Evolutionary conservation across 305 asterid genomes (phyloP).

Genomic region (Fraxinus ornus): DNA sequence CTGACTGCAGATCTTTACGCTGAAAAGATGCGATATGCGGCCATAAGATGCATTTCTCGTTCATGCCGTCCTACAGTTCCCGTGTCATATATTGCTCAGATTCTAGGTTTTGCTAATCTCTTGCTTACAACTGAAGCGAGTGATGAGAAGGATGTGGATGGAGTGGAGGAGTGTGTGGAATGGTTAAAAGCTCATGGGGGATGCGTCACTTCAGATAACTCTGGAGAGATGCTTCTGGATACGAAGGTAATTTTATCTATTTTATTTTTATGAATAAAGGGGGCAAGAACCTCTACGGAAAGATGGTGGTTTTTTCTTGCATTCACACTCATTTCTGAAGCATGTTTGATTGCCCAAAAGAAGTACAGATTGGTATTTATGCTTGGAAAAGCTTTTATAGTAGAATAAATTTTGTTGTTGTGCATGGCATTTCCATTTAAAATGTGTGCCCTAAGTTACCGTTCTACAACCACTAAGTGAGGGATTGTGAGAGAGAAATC

Average conservation of each 20-base stretch:
- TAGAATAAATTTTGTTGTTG: not conserved
- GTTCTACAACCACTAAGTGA: not conserved
- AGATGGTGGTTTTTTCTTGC: too few relatives aligned
- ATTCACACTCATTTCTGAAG: not conserved
- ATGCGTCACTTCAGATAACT: constrained; percentile 59
- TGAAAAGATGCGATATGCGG: constrained; percentile 97
- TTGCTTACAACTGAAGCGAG: constrained; percentile 35
- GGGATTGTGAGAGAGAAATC: not conserved
- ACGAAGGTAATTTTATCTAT: constrained; percentile 54
- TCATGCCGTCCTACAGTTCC: constrained; percentile 97
- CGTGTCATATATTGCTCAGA: constrained; percentile 70
- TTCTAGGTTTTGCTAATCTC: constrained; percentile 65
- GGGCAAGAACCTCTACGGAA: not conserved
- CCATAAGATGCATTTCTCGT: constrained; percentile 83
- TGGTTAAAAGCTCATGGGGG: constrained; percentile 98
- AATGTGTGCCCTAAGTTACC: not conserved
- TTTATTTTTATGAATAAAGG: not conserved
- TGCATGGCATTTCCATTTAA: not conserved
- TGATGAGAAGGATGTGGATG: constrained; percentile 58
- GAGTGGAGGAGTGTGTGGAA: constrained; percentile 81
- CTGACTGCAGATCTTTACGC: constrained; percentile 76
- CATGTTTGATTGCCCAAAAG: not conserved
- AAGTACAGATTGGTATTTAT: not conserved
- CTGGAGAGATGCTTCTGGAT: constrained; percentile 77
- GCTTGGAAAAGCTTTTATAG: not conserved